A percentile compares a stretch with the other conserved stretches of the same genome.
Evolutionary conservation across 768 basidiomycete genomes (phyloP).

Genomic region (Trametes cinnabarina): DNA sequence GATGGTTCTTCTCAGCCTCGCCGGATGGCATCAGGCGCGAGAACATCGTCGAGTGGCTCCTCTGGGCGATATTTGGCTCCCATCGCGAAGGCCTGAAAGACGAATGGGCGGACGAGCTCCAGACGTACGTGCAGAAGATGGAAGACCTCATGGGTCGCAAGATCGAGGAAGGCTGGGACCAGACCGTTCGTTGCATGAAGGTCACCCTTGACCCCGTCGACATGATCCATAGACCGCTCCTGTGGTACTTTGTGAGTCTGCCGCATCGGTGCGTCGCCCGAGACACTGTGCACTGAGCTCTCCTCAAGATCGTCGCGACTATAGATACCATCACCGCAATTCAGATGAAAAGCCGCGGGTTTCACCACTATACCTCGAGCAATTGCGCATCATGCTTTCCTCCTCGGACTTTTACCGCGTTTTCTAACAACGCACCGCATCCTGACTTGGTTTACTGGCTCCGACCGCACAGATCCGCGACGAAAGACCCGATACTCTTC

Average conservation of each 20-base stretch:
- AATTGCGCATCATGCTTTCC: slow-evolving; percentile 48
- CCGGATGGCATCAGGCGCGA: slow-evolving; percentile 36
- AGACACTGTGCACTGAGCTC: neutral
- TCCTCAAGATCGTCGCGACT: slow-evolving; percentile 48
- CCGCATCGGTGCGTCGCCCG: neutral
- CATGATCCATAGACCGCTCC: slow-evolving; percentile 54
- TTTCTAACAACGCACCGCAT: slow-evolving; percentile 41
- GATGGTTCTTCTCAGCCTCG: slow-evolving; percentile 51
- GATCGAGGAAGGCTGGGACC: slow-evolving; percentile 41
- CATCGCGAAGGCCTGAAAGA: slow-evolving; percentile 30
- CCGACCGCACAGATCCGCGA: slow-evolving; percentile 45
- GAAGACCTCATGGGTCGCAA: slow-evolving; percentile 41
- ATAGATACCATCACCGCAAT: slow-evolving; percentile 48
- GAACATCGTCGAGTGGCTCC: slow-evolving; percentile 59
- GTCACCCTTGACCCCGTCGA: slow-evolving; percentile 56
- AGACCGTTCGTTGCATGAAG: slow-evolving; percentile 44
- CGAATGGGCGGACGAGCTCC: slow-evolving; percentile 52
- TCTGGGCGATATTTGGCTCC: slow-evolving; percentile 59
- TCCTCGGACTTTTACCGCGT: slow-evolving; percentile 44
- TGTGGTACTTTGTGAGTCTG: slow-evolving; percentile 58
- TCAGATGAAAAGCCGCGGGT: slow-evolving; percentile 43
- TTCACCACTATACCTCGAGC: slow-evolving; percentile 48
- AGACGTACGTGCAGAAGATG: slow-evolving; percentile 42
- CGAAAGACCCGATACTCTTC: slow-evolving; percentile 56
- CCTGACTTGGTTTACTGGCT: slow-evolving; percentile 46